Conservation (phyloP, 2,329 filamentous ascomycete species). For the Aspergillus pseudoterreus region DNA sequence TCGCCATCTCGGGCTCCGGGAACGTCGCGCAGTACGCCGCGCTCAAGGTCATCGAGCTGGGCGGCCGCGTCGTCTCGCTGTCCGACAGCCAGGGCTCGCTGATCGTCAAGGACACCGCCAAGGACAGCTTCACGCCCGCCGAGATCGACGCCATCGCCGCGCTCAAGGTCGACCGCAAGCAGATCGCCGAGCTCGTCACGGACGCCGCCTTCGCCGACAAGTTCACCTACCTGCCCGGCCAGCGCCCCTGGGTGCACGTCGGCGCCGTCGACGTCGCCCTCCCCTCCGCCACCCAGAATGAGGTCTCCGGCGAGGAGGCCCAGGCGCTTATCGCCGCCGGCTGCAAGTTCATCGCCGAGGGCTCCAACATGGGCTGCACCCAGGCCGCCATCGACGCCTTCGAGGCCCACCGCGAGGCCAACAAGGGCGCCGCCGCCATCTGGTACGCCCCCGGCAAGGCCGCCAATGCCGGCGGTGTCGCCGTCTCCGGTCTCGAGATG, state of each 20-base stretch:
- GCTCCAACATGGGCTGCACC: slow-evolving; percentile 98
- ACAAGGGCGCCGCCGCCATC: slow-evolving; percentile 65
- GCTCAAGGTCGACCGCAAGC: slow-evolving; percentile 82
- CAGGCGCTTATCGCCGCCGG: slow-evolving; percentile 73
- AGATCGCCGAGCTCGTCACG: slow-evolving; percentile 69
- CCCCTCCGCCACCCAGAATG: slow-evolving; percentile 94
- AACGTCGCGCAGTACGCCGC: slow-evolving; percentile 98
- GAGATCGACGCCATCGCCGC: slow-evolving; percentile 74
- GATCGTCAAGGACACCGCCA: slow-evolving; percentile 67
- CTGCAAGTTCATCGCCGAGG: slow-evolving; percentile 84
- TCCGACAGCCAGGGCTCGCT: slow-evolving; percentile 88
- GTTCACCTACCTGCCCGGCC: slow-evolving; percentile 84
- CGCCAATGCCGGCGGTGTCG: slow-evolving; percentile 94
- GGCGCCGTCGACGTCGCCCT: slow-evolving; percentile 87
- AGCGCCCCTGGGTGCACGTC: slow-evolving; percentile 86
- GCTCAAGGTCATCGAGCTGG: slow-evolving; percentile 93
- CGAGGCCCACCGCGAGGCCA: slow-evolving; percentile 66
- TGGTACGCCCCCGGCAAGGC: slow-evolving; percentile 99
- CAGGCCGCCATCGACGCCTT: slow-evolving; percentile 93
- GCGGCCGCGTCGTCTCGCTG: slow-evolving; percentile 85
- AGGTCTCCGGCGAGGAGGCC: slow-evolving; percentile 89
- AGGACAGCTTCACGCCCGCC: slow-evolving; percentile 68
- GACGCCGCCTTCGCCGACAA: slow-evolving; percentile 54
- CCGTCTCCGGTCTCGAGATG: slow-evolving; percentile 97
- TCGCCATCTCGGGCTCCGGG: slow-evolving; percentile 92